A percentile compares a stretch with the other conserved stretches of the same genome.
phyloP scores from a whole-genome alignment of 1,284 basidiomycete genomes.

The Pseudozyma hubeiensis region DNA sequence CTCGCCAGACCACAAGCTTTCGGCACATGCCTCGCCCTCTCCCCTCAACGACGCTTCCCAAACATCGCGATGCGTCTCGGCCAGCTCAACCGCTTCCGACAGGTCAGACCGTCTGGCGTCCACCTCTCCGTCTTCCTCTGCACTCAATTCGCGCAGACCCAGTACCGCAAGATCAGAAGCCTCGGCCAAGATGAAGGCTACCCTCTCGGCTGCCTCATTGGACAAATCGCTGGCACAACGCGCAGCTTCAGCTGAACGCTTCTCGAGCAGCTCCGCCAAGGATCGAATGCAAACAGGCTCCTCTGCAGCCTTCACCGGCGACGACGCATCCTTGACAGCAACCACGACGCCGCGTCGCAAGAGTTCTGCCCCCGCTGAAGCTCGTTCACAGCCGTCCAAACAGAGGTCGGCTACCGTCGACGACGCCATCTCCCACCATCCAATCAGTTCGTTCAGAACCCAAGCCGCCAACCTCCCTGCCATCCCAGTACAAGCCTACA shows the following conservation, averaged over 20 bases:
- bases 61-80: constrained; percentile 19
- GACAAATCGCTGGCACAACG: constrained; percentile 26
- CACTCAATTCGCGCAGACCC: constrained; percentile 18
- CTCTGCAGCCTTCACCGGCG: neutral
- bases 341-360: constrained; percentile 13
- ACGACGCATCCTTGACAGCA: neutral
- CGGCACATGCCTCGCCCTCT: constrained; percentile 11
- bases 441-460: constrained; percentile 16
- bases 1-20: neutral
- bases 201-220: constrained; percentile 40
- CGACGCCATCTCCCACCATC: constrained; percentile 12
- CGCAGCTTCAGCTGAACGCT: constrained; percentile 5
- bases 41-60: neutral
- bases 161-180: constrained; percentile 44
- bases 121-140: constrained; percentile 2
- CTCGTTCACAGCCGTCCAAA: constrained; percentile 5
- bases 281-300: constrained; percentile 4
- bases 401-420: constrained; percentile 9
- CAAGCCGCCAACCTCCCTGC: constrained; percentile 28
- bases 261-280: neutral
- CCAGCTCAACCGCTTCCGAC: constrained; percentile 13
- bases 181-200: constrained; percentile 45
- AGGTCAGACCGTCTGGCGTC: constrained; percentile 17
- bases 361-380: constrained; percentile 1
- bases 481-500: constrained; percentile 29